Evolutionary conservation across 1,284 basidiomycete genomes (phyloP), one percentile per base, ranked within the genome.

Genomic region (Amylostereum chailletii): DNA sequence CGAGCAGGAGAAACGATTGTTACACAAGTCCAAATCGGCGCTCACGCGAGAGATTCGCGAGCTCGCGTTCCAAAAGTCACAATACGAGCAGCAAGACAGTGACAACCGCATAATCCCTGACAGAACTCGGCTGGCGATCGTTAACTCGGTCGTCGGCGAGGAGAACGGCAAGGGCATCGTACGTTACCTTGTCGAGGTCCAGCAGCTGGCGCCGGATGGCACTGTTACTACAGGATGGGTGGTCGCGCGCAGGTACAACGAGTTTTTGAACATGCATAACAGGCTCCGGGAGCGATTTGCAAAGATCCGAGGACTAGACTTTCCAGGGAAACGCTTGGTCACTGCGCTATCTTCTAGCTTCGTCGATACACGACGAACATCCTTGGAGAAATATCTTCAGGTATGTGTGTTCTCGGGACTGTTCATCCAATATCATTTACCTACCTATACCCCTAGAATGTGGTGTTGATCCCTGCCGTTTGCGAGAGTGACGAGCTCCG

Each of bases 311-410:
- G 75, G 73, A 50, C 67, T 94, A 46, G 92, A 95, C 54, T 88
- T 97, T 56, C 94, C 94, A 1, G 87, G 90, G 0, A 96, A 96
- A 65, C 80, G 85, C n/a, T 72, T 96, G 3, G 91, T 95, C 7
- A 79, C 90, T 1, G 77, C 83, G 19, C 70, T 94, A 42, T 86
- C 87, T n/a, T 79, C 81, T 7, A 83, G 73, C 55, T 92, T 94
- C 60, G 77, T 98, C 38, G 94, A 98, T 56, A 78, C 78, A 11
- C 75, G 95, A 46, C 79, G 85, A 51, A 64, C 73, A 11, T 89
- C 84, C 0, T 63, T 99, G 57, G 93, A 98, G 66, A 87, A 81
- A 61, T 98, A 97, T 62, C 66, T 96, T 38, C 90, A 94, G 75
- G 93, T 89, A 53, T 54, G 76, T 58, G 34, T 49, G 26, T 45